Base-by-base conservation (phyloP, 2,329 filamentous ascomycete genomes). In the Tolypocladium pustulatum region DNA sequence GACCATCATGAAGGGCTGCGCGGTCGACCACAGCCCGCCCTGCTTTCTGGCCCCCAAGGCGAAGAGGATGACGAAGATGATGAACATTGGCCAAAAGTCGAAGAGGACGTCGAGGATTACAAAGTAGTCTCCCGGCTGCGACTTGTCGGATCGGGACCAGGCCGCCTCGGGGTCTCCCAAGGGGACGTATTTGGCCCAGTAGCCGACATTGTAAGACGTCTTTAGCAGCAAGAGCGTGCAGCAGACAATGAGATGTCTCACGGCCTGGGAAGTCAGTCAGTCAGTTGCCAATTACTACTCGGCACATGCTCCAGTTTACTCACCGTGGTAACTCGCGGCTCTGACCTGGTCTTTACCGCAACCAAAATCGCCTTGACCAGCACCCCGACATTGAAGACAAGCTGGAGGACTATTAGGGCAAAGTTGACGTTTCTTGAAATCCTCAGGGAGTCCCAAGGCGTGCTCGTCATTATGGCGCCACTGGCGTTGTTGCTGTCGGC, bases 1-100 rank as follows among this genome's bases (percentile, higher is more conserved):
- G 20, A 25, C 30, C 5, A 38, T 41, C 60, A 62, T 60, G 32
- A 62, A 61, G 5, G 62, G 55, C 17, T 64, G 61, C 9, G 65
- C 61, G 4, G 57, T 62, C 0, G 67, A 66, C 65, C 68, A 72
- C 9, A 72, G 41, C 0, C 69, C 69, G 8, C 64, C 64, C 6
- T 54, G 36, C 25, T 64, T 69, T 10, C 63, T 65, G 3, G 53
- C 56, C 0, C 68, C 71, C 3, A 73, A 58, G 9, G 60, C 59
- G 41, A 69, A 71, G 1, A 70, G 58, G 15, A 72, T 37, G 15
- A 58, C 55, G 8, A 70, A 61, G 3, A 68, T 57, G 9, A 65
- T 56, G 34, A 74, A 66, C 2, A 61, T 58, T 0, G 66, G 63
- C 65, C 66, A 69, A 1, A 60, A 56, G 7, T 52, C 54, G 9